Evolutionary conservation across 83 land plant species (phyloP).

Genomic region (Isoetes engelmannii): DNA sequence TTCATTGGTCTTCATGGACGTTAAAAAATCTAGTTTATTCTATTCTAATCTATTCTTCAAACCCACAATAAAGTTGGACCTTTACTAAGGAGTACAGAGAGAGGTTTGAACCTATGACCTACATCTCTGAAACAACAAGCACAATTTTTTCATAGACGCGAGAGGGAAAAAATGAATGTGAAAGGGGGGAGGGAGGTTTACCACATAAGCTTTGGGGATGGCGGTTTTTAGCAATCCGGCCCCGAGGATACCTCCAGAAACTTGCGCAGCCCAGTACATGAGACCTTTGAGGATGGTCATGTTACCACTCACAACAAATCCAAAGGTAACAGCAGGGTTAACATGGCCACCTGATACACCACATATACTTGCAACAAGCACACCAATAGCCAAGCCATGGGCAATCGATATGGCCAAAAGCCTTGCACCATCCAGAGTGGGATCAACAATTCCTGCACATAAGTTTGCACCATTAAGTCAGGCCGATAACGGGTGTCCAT

Average conservation of each 20-base stretch:
- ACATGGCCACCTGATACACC: conserved; percentile 9
- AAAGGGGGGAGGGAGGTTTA: background rate
- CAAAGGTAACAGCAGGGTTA: conserved; percentile 4
- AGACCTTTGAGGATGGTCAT: conserved; percentile 2
- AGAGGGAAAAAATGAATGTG: no score
- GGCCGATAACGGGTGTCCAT: no score
- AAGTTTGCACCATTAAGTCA: background rate
- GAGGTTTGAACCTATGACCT: no score
- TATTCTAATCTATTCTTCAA: no score
- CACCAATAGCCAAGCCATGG: conserved; percentile 2
- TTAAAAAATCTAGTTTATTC: no score
- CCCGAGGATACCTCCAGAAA: background rate
- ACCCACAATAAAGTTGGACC: no score
- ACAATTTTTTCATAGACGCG: no score
- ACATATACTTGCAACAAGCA: background rate
- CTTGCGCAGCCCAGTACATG: conserved; percentile 2
- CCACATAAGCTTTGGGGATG: background rate
- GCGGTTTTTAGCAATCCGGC: background rate
- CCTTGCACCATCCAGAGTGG: background rate
- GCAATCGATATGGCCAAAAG: conserved; percentile 2
- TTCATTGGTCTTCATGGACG: no score
- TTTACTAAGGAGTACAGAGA: no score
- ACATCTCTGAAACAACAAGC: no score
- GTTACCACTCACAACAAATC: conserved; percentile 1
- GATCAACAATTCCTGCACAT: conserved; percentile 1